Base-by-base conservation (phyloP, 805 yeast genomes). In the Debaryomyces maramus region DNA sequence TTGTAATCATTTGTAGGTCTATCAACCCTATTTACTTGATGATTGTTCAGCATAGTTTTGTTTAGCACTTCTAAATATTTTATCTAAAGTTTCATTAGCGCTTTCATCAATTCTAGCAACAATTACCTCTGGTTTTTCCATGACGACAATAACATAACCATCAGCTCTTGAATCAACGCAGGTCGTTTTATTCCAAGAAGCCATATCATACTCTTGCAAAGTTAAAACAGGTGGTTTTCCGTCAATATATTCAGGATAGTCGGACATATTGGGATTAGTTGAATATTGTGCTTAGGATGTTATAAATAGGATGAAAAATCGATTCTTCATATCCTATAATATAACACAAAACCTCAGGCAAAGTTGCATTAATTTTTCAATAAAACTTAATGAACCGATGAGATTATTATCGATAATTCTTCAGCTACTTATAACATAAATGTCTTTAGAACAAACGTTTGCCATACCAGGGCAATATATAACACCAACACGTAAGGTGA, bases 391-490 rank as follows among this genome's bases (percentile, higher is more conserved):
- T 24, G 11, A 24, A 15, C 13, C 28, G 28, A 24, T 24, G 28
- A 24, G 28, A 15, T 24, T 13, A 24, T n/a, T 6, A n/a, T 2
- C 13, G 13, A 24, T 13, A 24, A 24, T 24, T 24, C 10, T 7
- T 24, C 2, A 24, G 28, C 28, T n/a, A n/a, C 13, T 24, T 24
- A 24, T n/a, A 24, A 15, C 13, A 24, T 8, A n/a, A n/a, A 24
- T 24, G 28, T 10, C 28, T 24, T 15, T 7, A 3, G 28, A 24
- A 24, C 27, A 36, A 19, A 36, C 35, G 21, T 18, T 32, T 26
- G 87, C 76, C 2, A 70, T 82, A n/a, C 96, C 97, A 1, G 96
- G 97, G 0, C 96, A 88, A 51, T 76, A 83, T 30, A 69, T 88
- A 17, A 74, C 81, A 14, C 90, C 93, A 1, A 65, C 72, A 5